Conservation (phyloP, 768 basidiomycete species). For the Collybiopsis confluens region DNA sequence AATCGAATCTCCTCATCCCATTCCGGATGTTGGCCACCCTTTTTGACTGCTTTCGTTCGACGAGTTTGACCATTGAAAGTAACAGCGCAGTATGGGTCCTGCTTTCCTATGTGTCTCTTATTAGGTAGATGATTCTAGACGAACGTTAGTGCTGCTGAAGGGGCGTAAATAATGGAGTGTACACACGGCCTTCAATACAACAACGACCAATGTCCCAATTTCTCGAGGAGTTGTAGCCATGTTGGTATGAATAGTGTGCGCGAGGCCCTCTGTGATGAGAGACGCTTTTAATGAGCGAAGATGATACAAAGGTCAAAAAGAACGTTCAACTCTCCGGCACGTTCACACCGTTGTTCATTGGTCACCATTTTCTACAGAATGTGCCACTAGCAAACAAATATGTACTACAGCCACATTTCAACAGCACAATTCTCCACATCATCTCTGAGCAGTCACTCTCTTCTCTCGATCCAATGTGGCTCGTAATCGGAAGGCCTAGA, state of each 20-base stretch:
- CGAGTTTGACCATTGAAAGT: slow-evolving; percentile 77
- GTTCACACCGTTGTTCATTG: no score
- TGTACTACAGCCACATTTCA: no score
- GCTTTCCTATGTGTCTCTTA: slow-evolving; percentile 91
- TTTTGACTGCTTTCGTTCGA: slow-evolving; percentile 89
- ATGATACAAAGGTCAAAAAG: background rate
- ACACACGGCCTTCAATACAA: slow-evolving; percentile 91
- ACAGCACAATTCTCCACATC: slow-evolving; percentile 36
- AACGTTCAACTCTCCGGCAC: background rate
- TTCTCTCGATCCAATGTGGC: slow-evolving; percentile 51
- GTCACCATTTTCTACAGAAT: no score
- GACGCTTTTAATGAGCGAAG: background rate
- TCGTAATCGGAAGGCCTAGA: slow-evolving; percentile 63
- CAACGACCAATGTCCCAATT: slow-evolving; percentile 91
- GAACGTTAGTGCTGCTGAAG: slow-evolving; percentile 12
- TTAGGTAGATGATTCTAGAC: slow-evolving; percentile 82
- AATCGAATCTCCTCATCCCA: slow-evolving; percentile 99
- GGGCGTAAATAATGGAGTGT: background rate
- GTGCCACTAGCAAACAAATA: background rate
- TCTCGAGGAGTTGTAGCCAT: slow-evolving; percentile 65
- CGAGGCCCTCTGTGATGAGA: slow-evolving; percentile 6
- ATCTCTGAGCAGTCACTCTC: slow-evolving; percentile 72
- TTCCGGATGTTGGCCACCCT: slow-evolving; percentile 96
- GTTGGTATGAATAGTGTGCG: slow-evolving; percentile 12
- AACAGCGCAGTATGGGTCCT: slow-evolving; percentile 91